phyloP scores from a whole-genome alignment of 305 asterid genomes.

The Solanum hybrid region DNA sequence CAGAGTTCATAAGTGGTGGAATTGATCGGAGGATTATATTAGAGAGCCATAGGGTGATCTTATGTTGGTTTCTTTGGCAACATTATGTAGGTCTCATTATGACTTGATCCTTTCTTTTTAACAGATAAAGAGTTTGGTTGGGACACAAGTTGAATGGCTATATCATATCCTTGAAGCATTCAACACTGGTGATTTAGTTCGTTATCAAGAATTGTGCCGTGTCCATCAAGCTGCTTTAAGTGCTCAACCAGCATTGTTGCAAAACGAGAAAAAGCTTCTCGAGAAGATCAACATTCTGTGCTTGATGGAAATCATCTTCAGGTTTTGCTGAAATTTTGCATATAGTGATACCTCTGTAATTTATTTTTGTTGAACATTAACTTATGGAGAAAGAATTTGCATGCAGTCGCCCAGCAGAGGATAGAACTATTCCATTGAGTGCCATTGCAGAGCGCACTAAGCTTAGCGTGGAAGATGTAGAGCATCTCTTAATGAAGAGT shows the following conservation, averaged over 20 bases:
- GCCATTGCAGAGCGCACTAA: constrained; percentile 57
- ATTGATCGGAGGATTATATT: neutral
- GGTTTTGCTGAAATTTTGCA: constrained; percentile 23
- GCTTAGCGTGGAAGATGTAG: constrained; percentile 63
- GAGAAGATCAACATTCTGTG: constrained; percentile 82
- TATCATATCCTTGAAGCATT: constrained; percentile 73
- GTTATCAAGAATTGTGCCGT: constrained; percentile 67
- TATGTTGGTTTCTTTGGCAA: neutral
- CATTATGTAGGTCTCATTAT: neutral
- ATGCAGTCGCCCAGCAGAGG: constrained; percentile 70
- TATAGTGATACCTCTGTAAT: neutral
- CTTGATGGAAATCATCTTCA: constrained; percentile 73
- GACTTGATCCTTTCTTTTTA: neutral
- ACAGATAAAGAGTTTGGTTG: constrained; percentile 63
- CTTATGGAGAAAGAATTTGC: neutral
- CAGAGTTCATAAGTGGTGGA: neutral
- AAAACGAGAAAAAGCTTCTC: constrained; percentile 67
- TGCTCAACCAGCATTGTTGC: constrained; percentile 68
- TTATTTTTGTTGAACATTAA: neutral
- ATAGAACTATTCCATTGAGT: constrained; percentile 63
- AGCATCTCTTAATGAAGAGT: constrained; percentile 72
- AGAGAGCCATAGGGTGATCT: neutral
- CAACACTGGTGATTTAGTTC: constrained; percentile 60
- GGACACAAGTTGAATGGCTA: constrained; percentile 70
- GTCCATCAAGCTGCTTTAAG: constrained; percentile 59